Evolutionary conservation across 1,284 basidiomycete genomes (phyloP), one percentile per base, ranked within the genome.

Genomic region (Ustilago trichophora): DNA sequence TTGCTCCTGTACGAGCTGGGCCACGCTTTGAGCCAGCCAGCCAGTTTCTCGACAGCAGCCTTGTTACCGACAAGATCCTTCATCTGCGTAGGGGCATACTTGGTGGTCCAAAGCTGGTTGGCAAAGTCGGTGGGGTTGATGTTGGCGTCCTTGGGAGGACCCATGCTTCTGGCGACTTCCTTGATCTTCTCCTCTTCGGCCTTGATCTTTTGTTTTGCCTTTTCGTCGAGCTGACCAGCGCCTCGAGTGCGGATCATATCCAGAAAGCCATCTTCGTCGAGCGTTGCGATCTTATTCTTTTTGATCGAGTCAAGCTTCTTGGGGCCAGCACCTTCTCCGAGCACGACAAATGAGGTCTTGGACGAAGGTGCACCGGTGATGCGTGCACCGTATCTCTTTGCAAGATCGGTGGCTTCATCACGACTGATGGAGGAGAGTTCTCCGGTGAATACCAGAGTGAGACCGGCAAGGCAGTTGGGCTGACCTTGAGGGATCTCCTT

Each of bases 41-140:
- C 88, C 18, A 98, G 84, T 79, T 93, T 94, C 81, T 75, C 93
- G 1, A 98, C 88, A 35, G 89, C 86, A 0, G 87, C 85, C 83
- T 97, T 97, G 84, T 98, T 98, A 4, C 96, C 96, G 62, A 94
- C 97, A 19, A 98, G 87, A 65, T 98, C 94, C 75, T 91, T 95
- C 55, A 94, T 71, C 12, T 85, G 86, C 69, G 88, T 87, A 0
- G 96, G 95, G 0, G 95, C 94, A 80, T 99, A 99, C 27, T 93
- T 90, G 29, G 89, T 90, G 24, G 96, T 98, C 96, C 96, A 98
- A 1, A 98, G 85, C 65, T 56, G 47, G 57, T 56, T 65, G 16
- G 24, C 56, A 10, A 50, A 34, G 83, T 83, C 42, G 85, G 84
- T 74, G 85, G 83, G 34, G 13, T 64, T 59, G 16, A 46, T 48